Evolutionary conservation across 257 asterid genomes (phyloP).

Genomic region (Ballota nigra): DNA sequence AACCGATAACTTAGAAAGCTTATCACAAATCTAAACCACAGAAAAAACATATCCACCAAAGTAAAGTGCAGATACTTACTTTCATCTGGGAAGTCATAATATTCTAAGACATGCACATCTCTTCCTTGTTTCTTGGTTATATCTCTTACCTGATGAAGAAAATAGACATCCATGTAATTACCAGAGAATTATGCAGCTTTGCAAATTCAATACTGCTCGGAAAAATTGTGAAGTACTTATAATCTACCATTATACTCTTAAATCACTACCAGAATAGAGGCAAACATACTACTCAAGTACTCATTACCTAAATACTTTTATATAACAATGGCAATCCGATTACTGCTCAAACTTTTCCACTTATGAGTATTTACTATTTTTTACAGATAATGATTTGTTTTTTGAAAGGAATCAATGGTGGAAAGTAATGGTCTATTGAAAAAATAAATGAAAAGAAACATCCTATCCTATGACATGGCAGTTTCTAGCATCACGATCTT

Average conservation of each 20-base stretch:
- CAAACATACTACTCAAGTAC: not conserved
- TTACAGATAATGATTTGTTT: not conserved
- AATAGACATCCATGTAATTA: constrained; percentile 16
- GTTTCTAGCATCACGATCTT: not conserved
- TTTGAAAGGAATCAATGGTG: not conserved
- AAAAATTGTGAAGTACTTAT: not conserved
- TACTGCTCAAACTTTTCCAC: not conserved
- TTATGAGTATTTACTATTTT: too few relatives aligned
- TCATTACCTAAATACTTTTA: not conserved
- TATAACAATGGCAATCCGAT: not conserved
- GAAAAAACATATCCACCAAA: not conserved
- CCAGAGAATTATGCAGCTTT: constrained; percentile 11
- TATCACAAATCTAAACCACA: not conserved
- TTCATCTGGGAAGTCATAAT: constrained; percentile 63
- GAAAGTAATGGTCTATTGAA: not conserved
- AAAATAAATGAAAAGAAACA: not conserved
- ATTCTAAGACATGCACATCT: constrained; percentile 29
- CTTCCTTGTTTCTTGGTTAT: constrained; percentile 24
- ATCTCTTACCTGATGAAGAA: constrained; percentile 42
- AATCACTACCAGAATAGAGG: not conserved
- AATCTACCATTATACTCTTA: not conserved
- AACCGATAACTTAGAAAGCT: not conserved
- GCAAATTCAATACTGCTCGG: not conserved
- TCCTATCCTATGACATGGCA: not conserved
- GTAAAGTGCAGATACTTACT: constrained; percentile 42